A percentile compares a stretch with the other conserved stretches of the same genome.
These are phyloP conservation scores for Symbiodinium natans DNA, from an alignment of 73 alveolate species.

Conservation along the genomic window DNA sequence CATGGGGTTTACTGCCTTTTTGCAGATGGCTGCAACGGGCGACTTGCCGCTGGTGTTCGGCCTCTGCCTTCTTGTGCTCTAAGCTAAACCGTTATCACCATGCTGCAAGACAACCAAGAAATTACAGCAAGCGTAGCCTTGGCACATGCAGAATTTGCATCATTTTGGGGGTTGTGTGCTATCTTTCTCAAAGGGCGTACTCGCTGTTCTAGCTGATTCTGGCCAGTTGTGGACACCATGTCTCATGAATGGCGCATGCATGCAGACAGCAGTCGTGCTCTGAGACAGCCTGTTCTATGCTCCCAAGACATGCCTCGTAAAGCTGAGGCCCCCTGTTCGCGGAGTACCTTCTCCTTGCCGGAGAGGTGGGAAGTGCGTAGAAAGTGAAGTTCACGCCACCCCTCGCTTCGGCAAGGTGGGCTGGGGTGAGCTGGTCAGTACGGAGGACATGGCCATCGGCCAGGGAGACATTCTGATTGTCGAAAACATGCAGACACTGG, in stretches of 20 bases:
- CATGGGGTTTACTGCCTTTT: no score
- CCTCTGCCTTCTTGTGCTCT: no score
- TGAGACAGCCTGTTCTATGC: background rate
- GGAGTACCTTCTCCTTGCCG: slow-evolving; percentile 57
- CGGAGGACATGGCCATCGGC: slow-evolving; percentile 43
- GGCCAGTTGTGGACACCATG: background rate
- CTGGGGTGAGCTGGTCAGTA: slow-evolving; percentile 73
- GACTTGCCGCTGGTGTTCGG: no score
- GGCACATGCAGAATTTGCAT: no score
- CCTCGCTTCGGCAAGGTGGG: slow-evolving; percentile 29
- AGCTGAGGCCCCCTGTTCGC: slow-evolving; percentile 39
- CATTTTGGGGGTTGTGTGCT: no score
- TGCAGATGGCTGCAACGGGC: no score
- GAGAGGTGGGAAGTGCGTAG: slow-evolving; percentile 16
- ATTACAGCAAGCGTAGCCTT: no score
- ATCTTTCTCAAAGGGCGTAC: no score
- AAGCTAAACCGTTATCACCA: no score
- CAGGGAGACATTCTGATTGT: slow-evolving; percentile 45
- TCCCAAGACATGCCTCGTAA: background rate
- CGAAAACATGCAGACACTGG: slow-evolving; percentile 58
- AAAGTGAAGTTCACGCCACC: background rate
- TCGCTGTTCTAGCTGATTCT: no score
- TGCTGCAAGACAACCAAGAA: no score
- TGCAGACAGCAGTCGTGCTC: slow-evolving; percentile 19
- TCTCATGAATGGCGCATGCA: slow-evolving; percentile 70